Conservation (phyloP, 2,329 filamentous ascomycete genomes). For the Alternaria rosae region DNA sequence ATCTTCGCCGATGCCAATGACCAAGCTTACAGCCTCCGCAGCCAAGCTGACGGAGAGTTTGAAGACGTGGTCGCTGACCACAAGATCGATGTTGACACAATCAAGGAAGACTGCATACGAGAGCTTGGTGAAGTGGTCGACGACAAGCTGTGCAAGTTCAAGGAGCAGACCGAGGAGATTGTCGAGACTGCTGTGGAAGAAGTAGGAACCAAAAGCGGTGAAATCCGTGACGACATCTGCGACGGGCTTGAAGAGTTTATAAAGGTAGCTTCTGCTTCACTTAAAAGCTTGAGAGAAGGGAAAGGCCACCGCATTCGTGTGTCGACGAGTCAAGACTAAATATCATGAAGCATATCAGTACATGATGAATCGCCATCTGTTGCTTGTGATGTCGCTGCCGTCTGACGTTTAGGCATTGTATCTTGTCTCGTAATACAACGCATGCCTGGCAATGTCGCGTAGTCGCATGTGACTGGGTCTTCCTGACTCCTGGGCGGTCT, state of each 20-base stretch:
- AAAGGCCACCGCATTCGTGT: not conserved
- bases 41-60: constrained; percentile 15
- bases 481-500: not conserved
- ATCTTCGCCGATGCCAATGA: constrained; percentile 13
- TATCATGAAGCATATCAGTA: not conserved
- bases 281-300: not conserved
- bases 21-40: constrained; percentile 13
- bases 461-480: not conserved
- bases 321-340: not conserved
- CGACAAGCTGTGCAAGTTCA: constrained; percentile 9
- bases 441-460: not conserved
- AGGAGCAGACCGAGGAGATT: constrained; percentile 3
- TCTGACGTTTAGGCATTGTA: too few relatives aligned
- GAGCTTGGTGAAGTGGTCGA: constrained; percentile 5
- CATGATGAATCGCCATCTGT: not conserved
- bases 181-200: constrained; percentile 1
- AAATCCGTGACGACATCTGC: not conserved
- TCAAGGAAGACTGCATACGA: constrained; percentile 8
- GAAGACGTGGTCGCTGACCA: constrained; percentile 14
- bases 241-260: not conserved
- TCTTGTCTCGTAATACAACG: not conserved
- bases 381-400: not conserved
- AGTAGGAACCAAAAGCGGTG: not conserved
- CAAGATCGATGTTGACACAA: constrained; percentile 1
- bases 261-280: not conserved